Evolutionary conservation across 192 early-diverging fungal genomes (phyloP).

Genomic region (Backusella psychrophila): DNA sequence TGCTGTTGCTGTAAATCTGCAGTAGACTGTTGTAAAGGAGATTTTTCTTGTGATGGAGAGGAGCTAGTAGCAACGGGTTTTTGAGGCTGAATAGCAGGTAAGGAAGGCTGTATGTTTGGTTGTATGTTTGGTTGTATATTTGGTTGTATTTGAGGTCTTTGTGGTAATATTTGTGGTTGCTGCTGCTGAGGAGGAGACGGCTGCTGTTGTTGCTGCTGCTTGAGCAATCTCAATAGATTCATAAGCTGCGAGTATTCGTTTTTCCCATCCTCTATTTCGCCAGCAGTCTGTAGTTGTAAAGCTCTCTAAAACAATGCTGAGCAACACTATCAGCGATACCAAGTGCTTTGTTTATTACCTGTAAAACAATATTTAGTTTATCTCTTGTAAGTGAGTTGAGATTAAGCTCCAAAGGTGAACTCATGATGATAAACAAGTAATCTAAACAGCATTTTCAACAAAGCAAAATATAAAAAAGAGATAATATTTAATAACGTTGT

Average conservation of each 20-base stretch:
- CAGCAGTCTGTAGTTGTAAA: slow-evolving; percentile 35
- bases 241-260: slow-evolving; percentile 72
- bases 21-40: not conserved
- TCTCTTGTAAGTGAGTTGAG: slow-evolving; percentile 25
- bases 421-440: not conserved
- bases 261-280: slow-evolving; percentile 74
- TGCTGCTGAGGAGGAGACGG: slow-evolving; percentile 26
- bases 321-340: not conserved
- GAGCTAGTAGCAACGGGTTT: not conserved
- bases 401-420: slow-evolving; percentile 11
- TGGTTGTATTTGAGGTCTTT: not conserved
- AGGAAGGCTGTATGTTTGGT: not conserved
- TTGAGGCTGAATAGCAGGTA: not conserved
- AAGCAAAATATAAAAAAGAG: not conserved
- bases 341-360: slow-evolving; percentile 7
- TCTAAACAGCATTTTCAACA: not conserved
- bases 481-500: not conserved
- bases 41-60: not conserved
- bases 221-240: slow-evolving; percentile 43
- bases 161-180: slow-evolving; percentile 12
- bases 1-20: slow-evolving; percentile 1
- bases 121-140: slow-evolving; percentile 5
- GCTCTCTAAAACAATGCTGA: slow-evolving; percentile 14
- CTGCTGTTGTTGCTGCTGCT: slow-evolving; percentile 32
- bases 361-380: slow-evolving; percentile 23